Evolutionary conservation across 2,329 filamentous ascomycete species (phyloP), one percentile per base, ranked within the genome.

Genomic region (Teratosphaeria pseudoeucalypti): DNA sequence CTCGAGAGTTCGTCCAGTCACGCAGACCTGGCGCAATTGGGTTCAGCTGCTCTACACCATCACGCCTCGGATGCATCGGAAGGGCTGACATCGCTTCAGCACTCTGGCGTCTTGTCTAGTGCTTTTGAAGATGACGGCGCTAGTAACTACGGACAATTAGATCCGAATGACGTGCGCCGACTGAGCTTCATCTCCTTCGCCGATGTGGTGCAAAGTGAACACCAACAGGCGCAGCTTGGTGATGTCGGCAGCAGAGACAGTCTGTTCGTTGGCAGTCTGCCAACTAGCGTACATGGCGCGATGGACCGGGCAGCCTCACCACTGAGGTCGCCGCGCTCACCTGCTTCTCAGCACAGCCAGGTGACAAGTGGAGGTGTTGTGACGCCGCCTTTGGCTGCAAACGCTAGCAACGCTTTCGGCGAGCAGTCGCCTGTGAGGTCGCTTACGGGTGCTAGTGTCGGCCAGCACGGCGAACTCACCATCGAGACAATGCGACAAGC

Each of bases 181-280:
- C 77, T 97, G 63, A 94, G 89, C 72, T 97, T 97, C 76, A 95
- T 97, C 71, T 96, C 91, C 7, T 97, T 97, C 74, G 92, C 92
- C 62, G 92, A 97, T 69, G 90, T 97, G 10, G 90, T 97, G 49
- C 90, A 95, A 71, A 83, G 87, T 37, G 89, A 94, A 72, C 89
- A 92, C 68, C 63, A 66, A 29, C 65, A 69, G 32, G 66, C 64
- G 34, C 58, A 62, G 6, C 39, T 68, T 10, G 58, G 63, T 34
- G 84, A 83, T 34, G 82, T 85, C 43, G 79, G 82, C 54, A 56
- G 60, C 34, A 85, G 86, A 64, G 88, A 92, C 61, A 87, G 85
- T 58, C 79, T 89, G 59, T 85, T 90, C 71, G 65, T 70, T 52
- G 59, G 63, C 10, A 64, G 60, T 37, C 47, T 66, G 1, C 63